These are phyloP conservation scores for Peziza echinospora DNA, from an alignment of 495 filamentous ascomycete species.

Conservation along the genomic window DNA sequence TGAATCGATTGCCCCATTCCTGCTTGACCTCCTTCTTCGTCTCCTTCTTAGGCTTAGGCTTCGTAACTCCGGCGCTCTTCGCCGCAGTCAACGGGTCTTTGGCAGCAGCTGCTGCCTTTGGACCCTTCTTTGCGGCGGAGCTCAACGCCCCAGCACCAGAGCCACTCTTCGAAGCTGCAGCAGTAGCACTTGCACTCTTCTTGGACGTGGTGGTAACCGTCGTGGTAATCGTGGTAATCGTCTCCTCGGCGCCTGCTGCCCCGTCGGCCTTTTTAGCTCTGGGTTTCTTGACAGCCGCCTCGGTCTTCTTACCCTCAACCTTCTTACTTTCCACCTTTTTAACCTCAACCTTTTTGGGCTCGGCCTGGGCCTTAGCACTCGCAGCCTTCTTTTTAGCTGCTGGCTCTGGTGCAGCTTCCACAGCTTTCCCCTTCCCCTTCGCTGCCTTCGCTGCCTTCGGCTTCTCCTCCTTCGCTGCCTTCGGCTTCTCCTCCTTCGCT, in stretches of 20 bases:
- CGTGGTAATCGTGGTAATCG: neutral
- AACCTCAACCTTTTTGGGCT: neutral
- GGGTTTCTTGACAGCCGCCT: too few relatives aligned
- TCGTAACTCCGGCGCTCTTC: neutral
- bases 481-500: slow-evolving; percentile 4
- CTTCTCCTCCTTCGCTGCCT: neutral
- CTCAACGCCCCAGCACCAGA: neutral
- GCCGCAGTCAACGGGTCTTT: neutral
- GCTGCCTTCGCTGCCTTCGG: neutral
- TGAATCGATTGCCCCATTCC: too few relatives aligned
- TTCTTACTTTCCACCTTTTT: too few relatives aligned
- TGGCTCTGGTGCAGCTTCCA: neutral
- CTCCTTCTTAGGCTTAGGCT: neutral
- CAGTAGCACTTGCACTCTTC: neutral
- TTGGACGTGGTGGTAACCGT: neutral
- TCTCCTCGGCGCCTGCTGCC: neutral
- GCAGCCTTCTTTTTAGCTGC: neutral
- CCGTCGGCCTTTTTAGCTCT: too few relatives aligned
- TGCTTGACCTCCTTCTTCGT: neutral
- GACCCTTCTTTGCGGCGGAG: neutral
- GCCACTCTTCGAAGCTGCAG: neutral
- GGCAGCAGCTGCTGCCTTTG: neutral
- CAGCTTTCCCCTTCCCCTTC: slow-evolving; percentile 8
- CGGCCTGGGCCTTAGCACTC: slow-evolving; percentile 1
- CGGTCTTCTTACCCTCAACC: too few relatives aligned